These are phyloP conservation scores for Biscutella auriculata DNA, from an alignment of 441 rosid genomes.

Conservation along the genomic window DNA sequence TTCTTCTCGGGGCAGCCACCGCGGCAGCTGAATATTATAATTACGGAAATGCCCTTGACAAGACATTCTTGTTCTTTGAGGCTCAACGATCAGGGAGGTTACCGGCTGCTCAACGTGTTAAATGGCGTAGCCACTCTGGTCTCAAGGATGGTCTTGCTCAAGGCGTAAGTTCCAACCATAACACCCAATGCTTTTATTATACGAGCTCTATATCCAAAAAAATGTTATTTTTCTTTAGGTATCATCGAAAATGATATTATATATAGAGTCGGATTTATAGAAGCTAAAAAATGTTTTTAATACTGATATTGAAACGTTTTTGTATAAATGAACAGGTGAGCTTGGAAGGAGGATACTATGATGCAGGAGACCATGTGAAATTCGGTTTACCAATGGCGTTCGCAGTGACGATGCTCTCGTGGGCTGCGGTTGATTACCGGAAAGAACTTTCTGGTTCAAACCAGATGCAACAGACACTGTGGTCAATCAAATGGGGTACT, in stretches of 20 bases:
- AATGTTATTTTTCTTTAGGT: background rate
- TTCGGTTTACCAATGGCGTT: slow-evolving; percentile 89
- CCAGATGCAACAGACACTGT: slow-evolving; percentile 51
- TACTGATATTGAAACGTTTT: slow-evolving; percentile 1
- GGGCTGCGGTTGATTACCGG: slow-evolving; percentile 63
- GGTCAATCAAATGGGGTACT: slow-evolving; percentile 70
- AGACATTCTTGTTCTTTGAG: slow-evolving; percentile 63
- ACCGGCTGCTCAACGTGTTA: slow-evolving; percentile 39
- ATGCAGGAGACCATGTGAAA: slow-evolving; percentile 90
- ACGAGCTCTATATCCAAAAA: background rate
- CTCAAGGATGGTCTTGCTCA: slow-evolving; percentile 60
- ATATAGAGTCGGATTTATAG: too few relatives aligned
- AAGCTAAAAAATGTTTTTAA: too few relatives aligned
- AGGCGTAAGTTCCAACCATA: slow-evolving; percentile 44
- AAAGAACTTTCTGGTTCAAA: slow-evolving; percentile 41
- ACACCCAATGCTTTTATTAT: background rate
- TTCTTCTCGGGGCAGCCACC: slow-evolving; percentile 18
- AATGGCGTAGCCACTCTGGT: slow-evolving; percentile 69
- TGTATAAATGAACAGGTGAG: slow-evolving; percentile 46
- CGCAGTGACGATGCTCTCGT: slow-evolving; percentile 61
- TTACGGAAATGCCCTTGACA: slow-evolving; percentile 61
- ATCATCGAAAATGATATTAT: too few relatives aligned
- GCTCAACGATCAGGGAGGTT: slow-evolving; percentile 77
- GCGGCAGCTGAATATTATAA: slow-evolving; percentile 31
- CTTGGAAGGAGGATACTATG: slow-evolving; percentile 82